A percentile compares a stretch with the other conserved stretches of the same genome.
Evolutionary conservation across 306 rosid species (phyloP).

Genomic region (Castanospermum australe): DNA sequence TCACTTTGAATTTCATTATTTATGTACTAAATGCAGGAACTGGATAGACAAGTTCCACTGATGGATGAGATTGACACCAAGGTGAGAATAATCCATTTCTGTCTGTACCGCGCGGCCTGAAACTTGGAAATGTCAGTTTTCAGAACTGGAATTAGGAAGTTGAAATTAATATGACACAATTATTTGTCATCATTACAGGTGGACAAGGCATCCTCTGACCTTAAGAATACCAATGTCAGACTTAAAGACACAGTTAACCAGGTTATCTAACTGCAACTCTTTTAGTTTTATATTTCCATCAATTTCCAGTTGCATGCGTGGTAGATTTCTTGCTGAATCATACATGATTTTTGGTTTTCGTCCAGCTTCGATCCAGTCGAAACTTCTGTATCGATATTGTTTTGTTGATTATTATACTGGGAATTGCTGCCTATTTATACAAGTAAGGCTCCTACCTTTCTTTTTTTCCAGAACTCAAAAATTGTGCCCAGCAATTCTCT

Average conservation of each 20-base stretch:
- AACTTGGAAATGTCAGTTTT: not conserved
- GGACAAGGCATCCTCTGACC: constrained; percentile 91
- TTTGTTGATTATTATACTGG: constrained; percentile 85
- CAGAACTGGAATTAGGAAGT: constrained; percentile 1
- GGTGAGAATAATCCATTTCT: constrained; percentile 48
- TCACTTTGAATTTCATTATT: not conserved
- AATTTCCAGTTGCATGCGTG: not conserved
- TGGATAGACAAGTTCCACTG: constrained; percentile 97
- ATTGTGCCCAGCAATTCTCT: not conserved
- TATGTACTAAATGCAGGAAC: constrained; percentile 56
- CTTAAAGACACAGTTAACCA: constrained; percentile 92
- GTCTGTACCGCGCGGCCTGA: not conserved
- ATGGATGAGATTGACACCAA: constrained; percentile 97
- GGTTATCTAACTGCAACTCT: constrained; percentile 43
- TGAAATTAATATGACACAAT: constrained; percentile 21
- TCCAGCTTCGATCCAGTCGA: constrained; percentile 95
- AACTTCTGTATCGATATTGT: constrained; percentile 96
- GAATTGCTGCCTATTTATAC: constrained; percentile 97
- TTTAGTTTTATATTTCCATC: constrained; percentile 13
- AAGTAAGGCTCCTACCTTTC: constrained; percentile 66
- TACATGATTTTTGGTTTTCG: constrained; percentile 30
- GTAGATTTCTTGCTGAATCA: constrained; percentile 32
- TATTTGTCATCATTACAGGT: constrained; percentile 53
- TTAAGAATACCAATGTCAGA: constrained; percentile 94
- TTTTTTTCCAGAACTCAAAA: constrained; percentile 1